Base-by-base conservation (phyloP, 371 early-diverging fungal species). In the Actinomucor elegans region DNA sequence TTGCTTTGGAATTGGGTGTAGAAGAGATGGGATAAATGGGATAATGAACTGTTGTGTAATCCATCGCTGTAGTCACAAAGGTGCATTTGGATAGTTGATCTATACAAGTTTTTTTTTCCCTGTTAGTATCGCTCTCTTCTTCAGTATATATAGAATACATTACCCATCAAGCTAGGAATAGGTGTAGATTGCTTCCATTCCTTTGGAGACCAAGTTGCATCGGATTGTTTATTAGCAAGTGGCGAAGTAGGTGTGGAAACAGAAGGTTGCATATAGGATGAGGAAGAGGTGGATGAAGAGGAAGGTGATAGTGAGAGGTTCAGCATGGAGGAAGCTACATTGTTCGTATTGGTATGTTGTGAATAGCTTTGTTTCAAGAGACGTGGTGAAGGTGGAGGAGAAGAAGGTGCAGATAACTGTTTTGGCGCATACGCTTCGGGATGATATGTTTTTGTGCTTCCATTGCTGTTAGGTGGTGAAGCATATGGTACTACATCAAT, bases 41-140 rank as follows among this genome's bases (percentile, higher is more conserved):
- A 31, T 62, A 67, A 15, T 55, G 61, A 28, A 55, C 55, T 29
- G 55, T 29, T n/a, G 58, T 47, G 24, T 62, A 67, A 34, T 61
- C 59, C 58, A 59, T 59, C 5, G 54, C 57, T 27, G 62, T 58
- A 26, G 55, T 40, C 11, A 55, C 62, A 55, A 67, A 67, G 6
- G 67, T 67, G 15, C 62, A 51, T 35, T 59, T 61, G 24, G 67
- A 67, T 18, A 67, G 34, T 67, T 67, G 67, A 31, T 67, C 67
- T 67, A 50, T 26, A 37, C 17, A 26, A 20, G n/a, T n/a, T n/a
- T n/a, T n/a, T n/a, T n/a, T n/a, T n/a, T n/a, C n/a, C n/a, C n/a
- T n/a, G n/a, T n/a, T n/a, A n/a, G n/a, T n/a, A n/a, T n/a, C n/a
- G n/a, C n/a, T n/a, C n/a, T n/a, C n/a, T n/a, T n/a, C n/a, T n/a